Evolutionary conservation across 495 filamentous ascomycete genomes (phyloP), one percentile per base, ranked within the genome.

Genomic region (Emericellopsis terricola): DNA sequence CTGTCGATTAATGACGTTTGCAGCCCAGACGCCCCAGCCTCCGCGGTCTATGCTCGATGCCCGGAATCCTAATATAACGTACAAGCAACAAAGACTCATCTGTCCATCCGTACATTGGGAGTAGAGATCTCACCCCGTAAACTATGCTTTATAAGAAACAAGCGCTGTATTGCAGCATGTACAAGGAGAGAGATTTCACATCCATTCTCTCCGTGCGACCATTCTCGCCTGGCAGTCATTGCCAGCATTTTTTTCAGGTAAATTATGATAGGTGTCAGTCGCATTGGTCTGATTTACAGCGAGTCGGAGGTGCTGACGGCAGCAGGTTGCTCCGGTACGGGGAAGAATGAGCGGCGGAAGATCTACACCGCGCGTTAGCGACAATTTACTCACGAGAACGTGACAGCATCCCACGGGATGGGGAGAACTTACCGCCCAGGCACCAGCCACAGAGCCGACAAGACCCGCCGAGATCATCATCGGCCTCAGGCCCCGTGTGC

Each of bases 401-500:
- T 31, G 31, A 18, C n/a, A 15, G 3, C 18, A 20, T 9, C 10
- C 11, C 4, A 15, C 17, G 8, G 14, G n/a, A 15, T 35, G 8
- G 15, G 11, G 2, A 26, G 15, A 38, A 71, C 78, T 47, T 73
- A 96, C 84, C 44, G 81, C 72, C 89, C 89, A 97, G 33, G 56
- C 68, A 37, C 82, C 87, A 20, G 89, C 89, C 36, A 82, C 68
- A 11, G 71, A 64, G 27, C 76, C 89, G 38, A 94, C 84, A 33
- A 97, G 72, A 40, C 77, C 76, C 23, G 83, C 79, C 19, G 81
- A 91, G 46, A 93, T 89, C 66, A 83, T 59, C 85, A 96, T 94
- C 16, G 84, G 83, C 62, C 76, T 72, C 19, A 86, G 23, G 8
- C 89, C 89, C 47, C 78, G 71, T 11, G 91, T 94, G 46, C 84